Base-by-base conservation (phyloP, 202 grass and related monocot species). In the Panicum hallii region DNA sequence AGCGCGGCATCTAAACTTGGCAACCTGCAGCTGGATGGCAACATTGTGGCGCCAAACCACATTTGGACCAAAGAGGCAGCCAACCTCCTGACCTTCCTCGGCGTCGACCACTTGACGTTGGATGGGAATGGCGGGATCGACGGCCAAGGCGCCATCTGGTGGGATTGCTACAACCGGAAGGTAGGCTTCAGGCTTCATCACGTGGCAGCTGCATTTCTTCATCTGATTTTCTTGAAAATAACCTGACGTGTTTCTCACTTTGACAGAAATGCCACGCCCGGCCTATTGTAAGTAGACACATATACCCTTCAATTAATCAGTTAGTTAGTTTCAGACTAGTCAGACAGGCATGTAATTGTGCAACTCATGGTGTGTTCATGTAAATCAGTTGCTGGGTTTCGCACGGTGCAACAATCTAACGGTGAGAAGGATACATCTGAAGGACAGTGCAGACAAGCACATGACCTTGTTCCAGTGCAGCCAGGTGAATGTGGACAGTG, bases 121-220 rank as follows among this genome's bases (percentile, higher is more conserved):
- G 19, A 83, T 7, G 94, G 92, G 5, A 22, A 5, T 1, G 94
- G 91, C 19, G 48, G 78, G 72, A 90, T 97, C 38, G 87, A 96
- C 0, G 92, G 92, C 47, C 74, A 57, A n/a, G 94, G 94, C 8
- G 49, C 87, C 57, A 72, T 91, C 11, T 97, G 92, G 92, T 97
- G 94, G 94, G 40, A 87, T 62, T 89, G 90, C 72, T 85, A 61
- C n/a, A 68, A 47, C 2, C 10, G 65, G 10, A 78, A 70, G 75
- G 94, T 94, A 67, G 14, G 22, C 46, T 57, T 78, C 55, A 72
- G 47, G n/a, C 38, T 73, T 72, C 38, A 11, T 52, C 40, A 48
- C 3, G 66, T 41, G 38, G 0, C 46, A 63, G 40, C 72, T 70
- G 9, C 4, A 10, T 20, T 65, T 72, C 48, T 66, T 77, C 58